phyloP scores from a whole-genome alignment of 176 grass and related monocot species.

The Phyllostachys edulis region DNA sequence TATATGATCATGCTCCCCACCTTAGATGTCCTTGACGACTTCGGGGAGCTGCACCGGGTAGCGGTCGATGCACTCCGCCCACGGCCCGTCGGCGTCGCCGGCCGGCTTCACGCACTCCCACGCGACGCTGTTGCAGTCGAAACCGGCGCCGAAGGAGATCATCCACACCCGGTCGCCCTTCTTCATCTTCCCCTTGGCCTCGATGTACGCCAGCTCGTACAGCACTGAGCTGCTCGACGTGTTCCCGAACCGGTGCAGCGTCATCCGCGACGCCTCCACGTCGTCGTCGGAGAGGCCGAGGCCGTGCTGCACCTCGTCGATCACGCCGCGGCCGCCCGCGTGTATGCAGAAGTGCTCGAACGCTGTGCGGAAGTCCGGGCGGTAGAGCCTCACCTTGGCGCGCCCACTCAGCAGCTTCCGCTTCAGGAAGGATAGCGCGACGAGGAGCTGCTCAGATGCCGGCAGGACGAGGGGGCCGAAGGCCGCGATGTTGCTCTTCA shows the following conservation, averaged over 20 bases:
- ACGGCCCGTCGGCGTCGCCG: slow-evolving; percentile 30
- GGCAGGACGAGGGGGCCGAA: slow-evolving; percentile 47
- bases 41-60: slow-evolving; percentile 40
- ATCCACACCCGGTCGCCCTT: slow-evolving; percentile 41
- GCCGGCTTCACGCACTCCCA: slow-evolving; percentile 39
- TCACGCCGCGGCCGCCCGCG: slow-evolving; percentile 48
- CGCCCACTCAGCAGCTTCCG: slow-evolving; percentile 31
- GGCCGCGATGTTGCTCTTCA: slow-evolving; percentile 41
- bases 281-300: slow-evolving; percentile 44
- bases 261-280: slow-evolving; percentile 73
- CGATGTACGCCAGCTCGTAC: slow-evolving; percentile 40
- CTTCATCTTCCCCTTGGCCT: slow-evolving; percentile 27
- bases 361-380: slow-evolving; percentile 57
- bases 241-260: slow-evolving; percentile 79
- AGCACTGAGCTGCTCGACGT: slow-evolving; percentile 49
- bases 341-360: slow-evolving; percentile 99
- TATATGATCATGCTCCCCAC: neutral
- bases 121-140: slow-evolving; percentile 36
- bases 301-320: slow-evolving; percentile 37
- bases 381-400: slow-evolving; percentile 33
- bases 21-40: neutral
- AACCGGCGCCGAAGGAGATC: slow-evolving; percentile 41
- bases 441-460: slow-evolving; percentile 40
- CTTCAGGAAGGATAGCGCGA: slow-evolving; percentile 22
- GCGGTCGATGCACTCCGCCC: slow-evolving; percentile 34